Conservation (phyloP, 1,284 basidiomycete genomes). For the Puccinia novopanici region DNA sequence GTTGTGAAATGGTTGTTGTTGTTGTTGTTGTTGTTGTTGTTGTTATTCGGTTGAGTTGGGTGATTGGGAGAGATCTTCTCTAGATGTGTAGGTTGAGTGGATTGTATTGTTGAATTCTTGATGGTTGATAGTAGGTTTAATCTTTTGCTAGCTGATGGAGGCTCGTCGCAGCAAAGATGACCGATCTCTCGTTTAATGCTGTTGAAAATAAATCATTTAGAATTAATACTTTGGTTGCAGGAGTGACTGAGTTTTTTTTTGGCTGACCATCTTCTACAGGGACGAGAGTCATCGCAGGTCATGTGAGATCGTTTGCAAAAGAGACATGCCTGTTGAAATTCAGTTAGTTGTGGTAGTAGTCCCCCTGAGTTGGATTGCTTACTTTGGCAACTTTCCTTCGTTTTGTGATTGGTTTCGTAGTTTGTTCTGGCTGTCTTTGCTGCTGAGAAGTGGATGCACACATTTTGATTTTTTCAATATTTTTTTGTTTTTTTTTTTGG, state of each 20-base stretch:
- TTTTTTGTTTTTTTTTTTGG: neutral
- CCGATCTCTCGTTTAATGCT: conserved; percentile 90
- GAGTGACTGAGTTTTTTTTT: neutral
- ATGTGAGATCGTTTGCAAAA: conserved; percentile 61
- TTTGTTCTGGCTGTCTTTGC: neutral
- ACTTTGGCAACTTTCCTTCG: conserved; percentile 31
- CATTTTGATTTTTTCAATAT: too few relatives aligned
- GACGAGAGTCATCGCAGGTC: conserved; percentile 82
- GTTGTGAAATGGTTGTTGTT: neutral
- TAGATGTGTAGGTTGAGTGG: neutral
- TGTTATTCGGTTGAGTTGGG: too few relatives aligned
- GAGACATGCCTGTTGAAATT: conserved; percentile 37
- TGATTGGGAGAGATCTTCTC: too few relatives aligned
- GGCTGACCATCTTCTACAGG: conserved; percentile 83
- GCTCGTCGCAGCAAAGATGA: conserved; percentile 84
- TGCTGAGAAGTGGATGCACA: neutral
- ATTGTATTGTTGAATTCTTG: neutral
- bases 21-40: too few relatives aligned
- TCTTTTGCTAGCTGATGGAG: conserved; percentile 61
- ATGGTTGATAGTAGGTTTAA: conserved; percentile 10
- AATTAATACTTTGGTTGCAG: neutral
- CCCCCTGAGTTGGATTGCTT: neutral
- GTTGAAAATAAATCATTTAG: conserved; percentile 14
- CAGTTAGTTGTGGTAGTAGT: neutral
- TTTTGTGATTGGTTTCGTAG: conserved; percentile 9